Percentiles rank a stretch among this genome's conserved stretches.
Conservation (phyloP, 306 rosid genomes). For the Lablab purpureus region DNA sequence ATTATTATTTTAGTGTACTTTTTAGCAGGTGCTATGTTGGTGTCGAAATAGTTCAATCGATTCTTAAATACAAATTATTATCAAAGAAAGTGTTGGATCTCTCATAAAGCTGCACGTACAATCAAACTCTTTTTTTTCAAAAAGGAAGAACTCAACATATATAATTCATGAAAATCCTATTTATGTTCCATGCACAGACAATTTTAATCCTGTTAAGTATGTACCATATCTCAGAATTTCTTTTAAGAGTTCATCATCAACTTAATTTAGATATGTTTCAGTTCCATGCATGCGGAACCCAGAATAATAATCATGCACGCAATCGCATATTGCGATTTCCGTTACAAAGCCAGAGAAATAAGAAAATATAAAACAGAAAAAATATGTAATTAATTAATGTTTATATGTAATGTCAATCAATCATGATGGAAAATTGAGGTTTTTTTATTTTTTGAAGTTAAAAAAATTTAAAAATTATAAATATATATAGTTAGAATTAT, state of each 20-base stretch:
- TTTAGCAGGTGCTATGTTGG: background rate
- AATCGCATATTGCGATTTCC: background rate
- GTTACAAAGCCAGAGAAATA: background rate
- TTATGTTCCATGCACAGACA: background rate
- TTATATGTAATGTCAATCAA: background rate
- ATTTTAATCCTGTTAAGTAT: background rate
- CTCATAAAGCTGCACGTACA: constrained; percentile 8
- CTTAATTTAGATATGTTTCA: constrained; percentile 21
- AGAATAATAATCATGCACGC: constrained; percentile 31
- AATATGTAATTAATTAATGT: constrained; percentile 2
- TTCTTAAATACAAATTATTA: constrained; percentile 22
- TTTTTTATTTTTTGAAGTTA: too few species aligned
- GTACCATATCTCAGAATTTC: background rate
- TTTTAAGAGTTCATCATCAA: background rate
- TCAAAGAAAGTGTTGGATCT: constrained; percentile 17
- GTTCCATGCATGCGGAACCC: constrained; percentile 7
- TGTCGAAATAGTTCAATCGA: constrained; percentile 19
- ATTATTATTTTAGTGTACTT: background rate
- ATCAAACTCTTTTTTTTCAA: background rate
- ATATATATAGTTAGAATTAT: too few species aligned
- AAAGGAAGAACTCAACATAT: background rate
- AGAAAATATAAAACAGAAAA: too few species aligned
- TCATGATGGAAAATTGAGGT: background rate
- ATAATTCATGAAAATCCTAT: constrained; percentile 5
- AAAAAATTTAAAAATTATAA: too few species aligned